These are phyloP conservation scores for Colletotrichum musicola DNA, from an alignment of 2,329 filamentous ascomycete species.

Conservation along the genomic window DNA sequence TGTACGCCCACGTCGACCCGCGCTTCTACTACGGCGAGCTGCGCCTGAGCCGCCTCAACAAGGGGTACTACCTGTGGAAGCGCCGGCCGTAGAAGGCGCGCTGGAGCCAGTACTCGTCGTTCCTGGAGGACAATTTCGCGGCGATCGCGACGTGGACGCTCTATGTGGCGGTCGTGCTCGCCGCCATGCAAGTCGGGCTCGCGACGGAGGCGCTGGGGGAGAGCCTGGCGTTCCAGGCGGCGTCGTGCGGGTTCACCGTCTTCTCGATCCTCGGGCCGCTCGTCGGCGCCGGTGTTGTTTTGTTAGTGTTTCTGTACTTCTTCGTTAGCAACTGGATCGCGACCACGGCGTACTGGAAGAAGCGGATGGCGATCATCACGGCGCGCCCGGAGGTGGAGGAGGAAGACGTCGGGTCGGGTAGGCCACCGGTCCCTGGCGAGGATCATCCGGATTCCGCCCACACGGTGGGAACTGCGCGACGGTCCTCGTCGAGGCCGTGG, in stretches of 20 bases:
- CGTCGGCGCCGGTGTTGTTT: slow-evolving; percentile 38
- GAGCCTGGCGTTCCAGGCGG: slow-evolving; percentile 54
- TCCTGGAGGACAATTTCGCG: slow-evolving; percentile 58
- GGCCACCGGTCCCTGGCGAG: no score
- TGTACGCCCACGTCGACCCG: slow-evolving; percentile 39
- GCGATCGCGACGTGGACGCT: slow-evolving; percentile 54
- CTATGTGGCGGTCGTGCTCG: slow-evolving; percentile 59
- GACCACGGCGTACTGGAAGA: background rate
- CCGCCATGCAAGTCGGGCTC: slow-evolving; percentile 63
- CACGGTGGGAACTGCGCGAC: no score
- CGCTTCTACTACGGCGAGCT: slow-evolving; percentile 57
- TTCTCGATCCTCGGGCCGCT: slow-evolving; percentile 59
- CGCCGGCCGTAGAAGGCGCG: slow-evolving; percentile 43
- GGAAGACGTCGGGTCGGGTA: no score
- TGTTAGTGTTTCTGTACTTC: slow-evolving; percentile 11
- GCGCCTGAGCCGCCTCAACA: slow-evolving; percentile 54
- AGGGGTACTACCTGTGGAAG: slow-evolving; percentile 51
- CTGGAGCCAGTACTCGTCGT: slow-evolving; percentile 52
- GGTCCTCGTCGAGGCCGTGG: no score
- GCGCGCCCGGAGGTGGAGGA: no score
- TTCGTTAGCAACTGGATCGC: background rate
- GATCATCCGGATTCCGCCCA: no score
- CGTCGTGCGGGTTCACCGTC: slow-evolving; percentile 60
- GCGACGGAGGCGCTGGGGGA: slow-evolving; percentile 44
- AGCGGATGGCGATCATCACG: background rate